phyloP scores from a whole-genome alignment of 306 rosid genomes.

The Cicer pinnatifidum region DNA sequence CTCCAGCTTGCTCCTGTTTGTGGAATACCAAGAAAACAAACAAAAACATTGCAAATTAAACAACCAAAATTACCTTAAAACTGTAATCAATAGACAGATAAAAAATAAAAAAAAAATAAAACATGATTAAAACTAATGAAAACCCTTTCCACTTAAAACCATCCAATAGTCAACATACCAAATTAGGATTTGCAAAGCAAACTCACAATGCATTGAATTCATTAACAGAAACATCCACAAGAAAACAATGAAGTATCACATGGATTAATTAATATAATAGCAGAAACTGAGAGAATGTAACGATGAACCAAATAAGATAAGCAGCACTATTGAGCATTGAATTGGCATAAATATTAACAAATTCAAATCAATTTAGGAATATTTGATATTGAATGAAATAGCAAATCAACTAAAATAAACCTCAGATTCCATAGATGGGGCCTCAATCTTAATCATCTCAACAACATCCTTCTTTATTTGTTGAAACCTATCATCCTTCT shows the following conservation, averaged over 20 bases:
- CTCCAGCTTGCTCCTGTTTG: slow-evolving; percentile 67
- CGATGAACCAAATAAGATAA: slow-evolving; percentile 36
- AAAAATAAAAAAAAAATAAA: slow-evolving; percentile 33
- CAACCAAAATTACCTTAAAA: slow-evolving; percentile 33
- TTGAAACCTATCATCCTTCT: slow-evolving; percentile 84
- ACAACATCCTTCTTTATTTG: slow-evolving; percentile 81
- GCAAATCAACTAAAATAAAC: slow-evolving; percentile 48
- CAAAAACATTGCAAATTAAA: slow-evolving; percentile 38
- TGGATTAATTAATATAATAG: slow-evolving; percentile 2
- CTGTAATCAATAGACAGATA: slow-evolving; percentile 13
- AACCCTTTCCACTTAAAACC: slow-evolving; percentile 31
- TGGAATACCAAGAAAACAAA: slow-evolving; percentile 55
- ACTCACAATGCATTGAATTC: slow-evolving; percentile 32
- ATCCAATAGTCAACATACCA: slow-evolving; percentile 13
- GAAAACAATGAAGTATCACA: neutral
- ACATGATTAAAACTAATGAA: slow-evolving; percentile 32
- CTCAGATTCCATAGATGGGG: slow-evolving; percentile 67
- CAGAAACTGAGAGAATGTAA: slow-evolving; percentile 9
- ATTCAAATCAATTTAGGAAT: slow-evolving; percentile 22
- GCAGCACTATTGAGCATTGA: slow-evolving; percentile 4
- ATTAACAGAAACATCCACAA: slow-evolving; percentile 25
- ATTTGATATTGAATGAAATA: slow-evolving; percentile 27
- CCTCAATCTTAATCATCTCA: slow-evolving; percentile 72
- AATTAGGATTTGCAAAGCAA: slow-evolving; percentile 35
- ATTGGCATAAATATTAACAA: slow-evolving; percentile 18